These are phyloP conservation scores for Xylariaceae sp. DNA, from an alignment of 2,329 filamentous ascomycete species.

Conservation along the genomic window DNA sequence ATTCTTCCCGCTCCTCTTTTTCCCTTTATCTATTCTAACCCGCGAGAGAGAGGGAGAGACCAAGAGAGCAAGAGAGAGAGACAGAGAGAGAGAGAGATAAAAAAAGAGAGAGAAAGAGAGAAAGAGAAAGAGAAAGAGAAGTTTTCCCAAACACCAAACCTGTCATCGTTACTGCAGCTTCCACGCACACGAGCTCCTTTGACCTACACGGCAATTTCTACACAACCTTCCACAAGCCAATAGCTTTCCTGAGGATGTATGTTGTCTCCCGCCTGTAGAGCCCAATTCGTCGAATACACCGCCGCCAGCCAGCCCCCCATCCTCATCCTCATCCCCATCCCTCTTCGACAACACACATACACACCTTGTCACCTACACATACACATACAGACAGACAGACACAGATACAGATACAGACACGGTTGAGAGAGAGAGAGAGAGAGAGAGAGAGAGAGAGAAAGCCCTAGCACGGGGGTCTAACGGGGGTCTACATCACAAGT, in stretches of 20 bases:
- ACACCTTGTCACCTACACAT: no score
- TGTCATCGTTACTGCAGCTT: constrained; percentile 33
- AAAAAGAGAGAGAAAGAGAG: no score
- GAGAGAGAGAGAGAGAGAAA: constrained; percentile 3
- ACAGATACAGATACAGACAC: no score
- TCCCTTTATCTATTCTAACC: constrained; percentile 24
- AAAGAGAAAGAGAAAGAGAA: constrained; percentile 18
- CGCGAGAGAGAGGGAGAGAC: no score
- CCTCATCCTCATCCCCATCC: constrained; percentile 27
- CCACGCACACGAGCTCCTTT: constrained; percentile 32
- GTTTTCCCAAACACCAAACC: constrained; percentile 25
- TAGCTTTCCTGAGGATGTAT: constrained; percentile 45
- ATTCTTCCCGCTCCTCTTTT: constrained; percentile 25
- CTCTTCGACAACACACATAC: background rate
- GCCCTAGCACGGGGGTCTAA: constrained; percentile 10
- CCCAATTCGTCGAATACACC: constrained; percentile 32
- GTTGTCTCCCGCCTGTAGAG: constrained; percentile 40
- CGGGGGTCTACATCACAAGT: constrained; percentile 19
- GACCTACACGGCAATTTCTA: constrained; percentile 34
- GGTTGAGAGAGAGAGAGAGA: no score
- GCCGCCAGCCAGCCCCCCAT: constrained; percentile 32
- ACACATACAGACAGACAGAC: no score
- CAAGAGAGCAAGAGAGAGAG: no score
- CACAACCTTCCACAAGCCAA: constrained; percentile 34
- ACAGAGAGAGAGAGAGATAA: no score